Percentiles rank a stretch among this genome's conserved stretches.
Evolutionary conservation across 164 flowering plant species (phyloP).

Genomic region (Amborella trichopoda): DNA sequence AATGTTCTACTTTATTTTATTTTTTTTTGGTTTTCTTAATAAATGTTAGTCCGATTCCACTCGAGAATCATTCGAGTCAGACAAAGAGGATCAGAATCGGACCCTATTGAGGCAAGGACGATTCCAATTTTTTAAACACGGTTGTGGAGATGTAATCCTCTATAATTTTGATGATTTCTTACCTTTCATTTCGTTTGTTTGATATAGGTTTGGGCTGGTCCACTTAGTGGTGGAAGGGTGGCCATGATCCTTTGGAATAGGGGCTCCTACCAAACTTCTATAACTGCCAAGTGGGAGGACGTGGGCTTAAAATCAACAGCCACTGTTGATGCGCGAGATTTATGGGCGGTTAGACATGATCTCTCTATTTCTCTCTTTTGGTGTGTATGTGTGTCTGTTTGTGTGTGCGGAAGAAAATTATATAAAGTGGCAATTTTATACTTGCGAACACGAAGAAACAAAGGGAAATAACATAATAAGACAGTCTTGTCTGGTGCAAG

Average conservation of each 20-base stretch:
- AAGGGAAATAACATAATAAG: not conserved
- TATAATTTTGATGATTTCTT: too few species aligned
- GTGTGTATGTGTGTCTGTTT: not conserved
- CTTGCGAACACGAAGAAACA: not conserved
- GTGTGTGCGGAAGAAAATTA: not conserved
- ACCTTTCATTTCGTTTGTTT: too few species aligned
- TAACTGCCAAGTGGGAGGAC: slow-evolving; percentile 51
- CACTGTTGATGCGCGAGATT: slow-evolving; percentile 34
- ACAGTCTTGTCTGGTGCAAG: too few species aligned
- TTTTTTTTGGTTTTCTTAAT: not conserved
- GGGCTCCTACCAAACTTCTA: slow-evolving; percentile 28
- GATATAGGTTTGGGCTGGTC: slow-evolving; percentile 94
- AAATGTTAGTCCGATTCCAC: not conserved
- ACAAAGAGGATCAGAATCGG: too few species aligned
- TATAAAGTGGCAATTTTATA: too few species aligned
- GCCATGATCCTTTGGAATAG: slow-evolving; percentile 56
- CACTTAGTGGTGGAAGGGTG: slow-evolving; percentile 26
- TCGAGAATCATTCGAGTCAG: too few species aligned
- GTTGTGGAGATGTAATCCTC: too few species aligned
- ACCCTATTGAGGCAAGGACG: too few species aligned
- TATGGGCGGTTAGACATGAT: slow-evolving; percentile 41
- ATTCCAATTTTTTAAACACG: too few species aligned
- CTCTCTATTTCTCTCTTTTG: not conserved
- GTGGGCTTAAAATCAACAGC: slow-evolving; percentile 33
- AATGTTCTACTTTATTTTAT: too few species aligned